A percentile compares a stretch with the other conserved stretches of the same genome.
Conservation (phyloP, 371 early-diverging fungal genomes). For the Circinella minor region DNA sequence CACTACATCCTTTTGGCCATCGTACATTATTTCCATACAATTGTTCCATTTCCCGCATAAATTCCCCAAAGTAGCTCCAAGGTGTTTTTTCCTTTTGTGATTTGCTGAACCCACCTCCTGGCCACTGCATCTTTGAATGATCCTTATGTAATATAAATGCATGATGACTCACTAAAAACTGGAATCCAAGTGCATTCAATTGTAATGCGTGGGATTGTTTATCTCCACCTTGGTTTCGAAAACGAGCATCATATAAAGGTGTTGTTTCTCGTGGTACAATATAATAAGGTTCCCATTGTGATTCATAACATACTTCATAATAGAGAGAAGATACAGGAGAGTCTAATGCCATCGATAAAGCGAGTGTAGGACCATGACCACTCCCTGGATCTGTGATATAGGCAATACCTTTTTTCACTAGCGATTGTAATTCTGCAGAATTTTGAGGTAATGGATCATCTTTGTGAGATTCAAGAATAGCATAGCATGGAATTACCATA, state of each 20-base stretch:
- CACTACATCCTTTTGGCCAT: constrained; percentile 66
- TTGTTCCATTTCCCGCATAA: constrained; percentile 52
- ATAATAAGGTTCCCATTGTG: constrained; percentile 77
- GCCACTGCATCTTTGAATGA: constrained; percentile 61
- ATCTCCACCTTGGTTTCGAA: constrained; percentile 70
- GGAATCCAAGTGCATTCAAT: constrained; percentile 61
- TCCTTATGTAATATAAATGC: constrained; percentile 66
- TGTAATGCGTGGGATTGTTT: constrained; percentile 69
- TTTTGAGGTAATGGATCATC: constrained; percentile 41
- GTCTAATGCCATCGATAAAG: constrained; percentile 39
- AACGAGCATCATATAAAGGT: constrained; percentile 65
- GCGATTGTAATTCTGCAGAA: constrained; percentile 42
- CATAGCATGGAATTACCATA: constrained; percentile 64
- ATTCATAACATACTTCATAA: constrained; percentile 72
- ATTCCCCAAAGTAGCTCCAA: constrained; percentile 62
- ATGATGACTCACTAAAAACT: constrained; percentile 56
- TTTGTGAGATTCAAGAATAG: constrained; percentile 45
- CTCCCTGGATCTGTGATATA: constrained; percentile 68
- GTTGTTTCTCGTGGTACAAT: constrained; percentile 46
- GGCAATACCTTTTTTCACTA: constrained; percentile 48
- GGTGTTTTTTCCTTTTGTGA: constrained; percentile 41
- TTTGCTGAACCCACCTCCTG: constrained; percentile 58
- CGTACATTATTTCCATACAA: constrained; percentile 56
- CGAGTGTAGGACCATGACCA: constrained; percentile 66
- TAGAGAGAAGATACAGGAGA: constrained; percentile 23